Evolutionary conservation across 768 basidiomycete species (phyloP), one percentile per base, ranked within the genome.

Genomic region (Russula sp.): DNA sequence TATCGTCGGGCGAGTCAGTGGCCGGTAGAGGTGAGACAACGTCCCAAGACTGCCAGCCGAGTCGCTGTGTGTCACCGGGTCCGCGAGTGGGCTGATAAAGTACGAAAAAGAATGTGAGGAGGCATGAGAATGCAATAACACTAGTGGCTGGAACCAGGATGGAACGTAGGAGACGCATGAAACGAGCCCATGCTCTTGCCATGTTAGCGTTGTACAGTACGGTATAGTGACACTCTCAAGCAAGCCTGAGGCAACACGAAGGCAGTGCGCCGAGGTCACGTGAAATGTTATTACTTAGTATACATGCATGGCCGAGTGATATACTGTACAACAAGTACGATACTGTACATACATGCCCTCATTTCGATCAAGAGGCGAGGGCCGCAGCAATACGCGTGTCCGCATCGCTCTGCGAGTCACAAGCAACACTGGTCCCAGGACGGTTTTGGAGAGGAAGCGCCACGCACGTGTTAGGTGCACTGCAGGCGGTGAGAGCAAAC

Each of bases 11-110:
- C 50, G 9, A 63, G 64, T 59, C 57, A 0, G 59, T 18, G 27
- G 63, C 56, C 3, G 64, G 45, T 2, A n/a, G 16, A 31, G 79
- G 71, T 2, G 75, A 72, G 0, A 94, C 78, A 3, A 81, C 70
- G 49, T 90, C 93, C 91, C 91, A 96, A 7, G 88, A 80, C 69
- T 95, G 93, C 93, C 93, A 95, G 34, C 92, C 92, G 20, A 97
- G 77, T 50, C 82, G 80, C 69, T 92, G 89, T 14, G 80, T 71
- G 14, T 80, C 72, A 1, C 89, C 89, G 18, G 89, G 89, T 3
- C 89, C 89, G 2, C 79, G 78, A 10, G 81, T 82, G 3, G 89
- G 90, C 71, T 91, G 89, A 69, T 92, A 88, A 37, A 96, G 84
- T 22, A 94, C 77, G 70, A 92, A 91, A 39, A 91, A 75, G 71